A percentile compares a stretch with the other conserved stretches of the same genome.
Conservation (phyloP, 2,329 filamentous ascomycete genomes). For the Fusarium anthophilum region DNA sequence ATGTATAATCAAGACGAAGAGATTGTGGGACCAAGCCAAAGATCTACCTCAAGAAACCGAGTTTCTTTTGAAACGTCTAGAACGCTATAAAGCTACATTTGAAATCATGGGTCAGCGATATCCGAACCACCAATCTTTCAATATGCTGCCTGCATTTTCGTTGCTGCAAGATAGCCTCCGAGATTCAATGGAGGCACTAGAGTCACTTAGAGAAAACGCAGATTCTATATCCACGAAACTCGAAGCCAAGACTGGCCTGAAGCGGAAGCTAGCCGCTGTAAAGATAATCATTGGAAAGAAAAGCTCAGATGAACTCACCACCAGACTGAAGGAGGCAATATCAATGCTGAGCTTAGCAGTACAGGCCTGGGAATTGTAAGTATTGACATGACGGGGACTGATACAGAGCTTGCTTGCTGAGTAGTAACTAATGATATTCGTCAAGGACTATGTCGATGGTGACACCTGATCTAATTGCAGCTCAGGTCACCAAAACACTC, state of each 20-base stretch:
- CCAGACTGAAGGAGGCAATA: slow-evolving; percentile 24
- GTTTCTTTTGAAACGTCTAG: slow-evolving; percentile 28
- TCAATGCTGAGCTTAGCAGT: slow-evolving; percentile 26
- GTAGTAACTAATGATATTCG: neutral
- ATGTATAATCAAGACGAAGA: slow-evolving; percentile 29
- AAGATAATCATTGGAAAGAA: slow-evolving; percentile 36
- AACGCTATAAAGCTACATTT: slow-evolving; percentile 26
- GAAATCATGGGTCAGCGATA: slow-evolving; percentile 25
- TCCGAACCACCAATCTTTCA: neutral
- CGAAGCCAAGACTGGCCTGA: slow-evolving; percentile 13
- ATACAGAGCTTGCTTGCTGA: no score
- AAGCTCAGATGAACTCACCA: slow-evolving; percentile 20
- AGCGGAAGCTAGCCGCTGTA: slow-evolving; percentile 26
- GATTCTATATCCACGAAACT: slow-evolving; percentile 25
- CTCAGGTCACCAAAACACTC: slow-evolving; percentile 6
- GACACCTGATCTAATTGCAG: slow-evolving; percentile 25
- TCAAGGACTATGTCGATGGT: slow-evolving; percentile 27
- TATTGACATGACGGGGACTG: neutral
- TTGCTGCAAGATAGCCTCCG: slow-evolving; percentile 1
- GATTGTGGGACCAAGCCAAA: slow-evolving; percentile 40
- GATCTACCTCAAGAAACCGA: slow-evolving; percentile 35
- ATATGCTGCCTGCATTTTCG: neutral
- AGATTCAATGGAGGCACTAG: slow-evolving; percentile 16
- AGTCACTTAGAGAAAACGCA: slow-evolving; percentile 22
- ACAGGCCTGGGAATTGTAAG: slow-evolving; percentile 34